These are phyloP conservation scores for Scenedesmus sp. DNA, from an alignment of 163 green algal genomes.

Conservation along the genomic window DNA sequence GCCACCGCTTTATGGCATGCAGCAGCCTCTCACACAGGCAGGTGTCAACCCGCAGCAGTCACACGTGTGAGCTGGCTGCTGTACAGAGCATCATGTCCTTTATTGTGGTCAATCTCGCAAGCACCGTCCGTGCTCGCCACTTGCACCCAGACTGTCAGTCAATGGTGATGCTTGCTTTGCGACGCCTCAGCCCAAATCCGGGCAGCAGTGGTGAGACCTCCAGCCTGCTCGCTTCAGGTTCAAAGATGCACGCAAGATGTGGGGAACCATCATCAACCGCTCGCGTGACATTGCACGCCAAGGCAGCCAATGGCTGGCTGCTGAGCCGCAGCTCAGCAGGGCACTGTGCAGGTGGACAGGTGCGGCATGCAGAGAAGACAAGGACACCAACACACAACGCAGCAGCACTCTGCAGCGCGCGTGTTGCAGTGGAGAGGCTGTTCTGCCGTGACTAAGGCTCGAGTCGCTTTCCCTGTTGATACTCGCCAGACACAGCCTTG, in stretches of 20 bases:
- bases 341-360: conserved; percentile 6
- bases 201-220: not conserved
- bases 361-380: not conserved
- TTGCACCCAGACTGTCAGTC: too few relatives aligned
- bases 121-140: too few relatives aligned
- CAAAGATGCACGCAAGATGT: conserved; percentile 88
- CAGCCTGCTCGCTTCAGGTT: conserved; percentile 76
- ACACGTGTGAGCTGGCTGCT: too few relatives aligned
- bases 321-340: not conserved
- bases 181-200: not conserved
- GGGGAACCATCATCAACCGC: conserved; percentile 83
- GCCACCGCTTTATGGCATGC: not conserved
- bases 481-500: not conserved
- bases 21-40: not conserved
- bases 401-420: not conserved
- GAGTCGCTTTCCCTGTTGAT: too few relatives aligned
- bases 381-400: not conserved
- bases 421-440: not conserved
- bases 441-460: not conserved
- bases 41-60: too few relatives aligned
- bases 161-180: not conserved
- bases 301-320: conserved; percentile 46
- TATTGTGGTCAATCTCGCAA: too few relatives aligned
- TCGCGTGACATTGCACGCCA: conserved; percentile 85
- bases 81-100: too few relatives aligned